Evolutionary conservation across 305 asterid species (phyloP), one percentile per base, ranked within the genome.

Genomic region (Vinca major): DNA sequence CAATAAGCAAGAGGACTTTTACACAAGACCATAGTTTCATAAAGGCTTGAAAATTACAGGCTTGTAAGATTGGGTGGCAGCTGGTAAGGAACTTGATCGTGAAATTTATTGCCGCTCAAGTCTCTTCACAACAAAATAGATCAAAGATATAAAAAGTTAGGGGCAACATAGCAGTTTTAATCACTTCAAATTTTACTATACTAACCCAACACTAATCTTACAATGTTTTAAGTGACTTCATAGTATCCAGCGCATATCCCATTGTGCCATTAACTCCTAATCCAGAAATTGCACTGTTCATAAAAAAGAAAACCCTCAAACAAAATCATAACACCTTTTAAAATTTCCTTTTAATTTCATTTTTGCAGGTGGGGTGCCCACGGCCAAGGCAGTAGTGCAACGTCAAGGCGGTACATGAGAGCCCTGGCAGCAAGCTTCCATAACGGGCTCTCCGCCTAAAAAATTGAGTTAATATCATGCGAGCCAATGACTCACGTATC

Each of bases 51-150:
- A 73, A 78, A 63, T 89, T 86, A 93, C 99, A 93, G 83, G 95
- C 78, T 89, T 4, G 95, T 87, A 73, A 91, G 90, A 75, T 87
- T 90, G 40, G 85, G 88, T 5, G 97, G 99, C 69, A 93, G 73
- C 83, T 87, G 96, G 77, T 85, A 93, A n/a, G 96, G 95, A 80
- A 93, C 81, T 6, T 78, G 26, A 77, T 87, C 99, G 40, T 85
- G 88, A 73, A 93, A 77, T 68, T 70, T 80, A 71, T 93, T 93
- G 89, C 80, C 82, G 82, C 99, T 93, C 90, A 93, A 73, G 78
- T 93, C 99, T 87, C 99, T 93, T 82, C 79, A 76, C 9, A 73
- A 66, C 21, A 79, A 71, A 20, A 26, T 26, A 39, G 65, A 57
- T 17, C 21, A 45, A 45, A 2, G 11, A 54, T 49, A 13, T 62